Conservation (phyloP, 2,329 filamentous ascomycete species). For the Didymella keratinophila region DNA sequence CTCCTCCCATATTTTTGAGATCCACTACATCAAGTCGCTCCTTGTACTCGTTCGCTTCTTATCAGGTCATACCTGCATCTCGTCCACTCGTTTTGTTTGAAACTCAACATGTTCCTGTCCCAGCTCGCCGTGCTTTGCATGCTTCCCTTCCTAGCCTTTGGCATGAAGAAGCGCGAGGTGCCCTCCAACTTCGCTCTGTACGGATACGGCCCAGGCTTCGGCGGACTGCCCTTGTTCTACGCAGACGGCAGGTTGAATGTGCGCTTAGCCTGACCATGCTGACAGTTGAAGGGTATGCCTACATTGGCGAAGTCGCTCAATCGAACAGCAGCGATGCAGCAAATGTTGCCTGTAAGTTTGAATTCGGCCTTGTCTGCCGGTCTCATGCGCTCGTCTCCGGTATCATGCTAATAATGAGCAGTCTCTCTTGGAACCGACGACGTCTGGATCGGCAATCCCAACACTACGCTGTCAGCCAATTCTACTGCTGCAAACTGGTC, state of each 20-base stretch:
- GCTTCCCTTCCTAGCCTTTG: conserved; percentile 27
- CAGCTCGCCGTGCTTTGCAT: conserved; percentile 19
- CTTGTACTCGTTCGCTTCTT: not conserved
- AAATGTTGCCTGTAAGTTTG: conserved; percentile 26
- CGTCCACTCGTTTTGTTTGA: not conserved
- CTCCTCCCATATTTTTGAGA: not conserved
- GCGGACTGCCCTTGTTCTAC: conserved; percentile 32
- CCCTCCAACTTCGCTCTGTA: conserved; percentile 24
- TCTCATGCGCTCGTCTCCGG: not conserved
- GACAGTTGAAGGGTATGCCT: conserved; percentile 28
- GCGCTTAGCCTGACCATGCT: not conserved
- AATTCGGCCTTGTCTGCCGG: not conserved
- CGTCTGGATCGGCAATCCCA: conserved; percentile 27
- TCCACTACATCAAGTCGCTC: not conserved
- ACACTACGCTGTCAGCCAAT: conserved; percentile 20
- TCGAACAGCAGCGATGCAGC: conserved; percentile 31
- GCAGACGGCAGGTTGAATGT: conserved; percentile 22
- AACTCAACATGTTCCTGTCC: conserved; percentile 10
- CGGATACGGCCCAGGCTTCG: conserved; percentile 27
- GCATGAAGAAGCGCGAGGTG: conserved; percentile 22
- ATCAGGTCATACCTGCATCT: not conserved
- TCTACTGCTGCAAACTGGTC: conserved; percentile 23
- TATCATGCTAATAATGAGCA: conserved; percentile 1
- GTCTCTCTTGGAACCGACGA: conserved; percentile 20
- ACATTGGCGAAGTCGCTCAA: conserved; percentile 24